Percentiles rank a stretch among this genome's conserved stretches.
Evolutionary conservation across 495 filamentous ascomycete species (phyloP).

Genomic region (Aspergillus olivimuriae): DNA sequence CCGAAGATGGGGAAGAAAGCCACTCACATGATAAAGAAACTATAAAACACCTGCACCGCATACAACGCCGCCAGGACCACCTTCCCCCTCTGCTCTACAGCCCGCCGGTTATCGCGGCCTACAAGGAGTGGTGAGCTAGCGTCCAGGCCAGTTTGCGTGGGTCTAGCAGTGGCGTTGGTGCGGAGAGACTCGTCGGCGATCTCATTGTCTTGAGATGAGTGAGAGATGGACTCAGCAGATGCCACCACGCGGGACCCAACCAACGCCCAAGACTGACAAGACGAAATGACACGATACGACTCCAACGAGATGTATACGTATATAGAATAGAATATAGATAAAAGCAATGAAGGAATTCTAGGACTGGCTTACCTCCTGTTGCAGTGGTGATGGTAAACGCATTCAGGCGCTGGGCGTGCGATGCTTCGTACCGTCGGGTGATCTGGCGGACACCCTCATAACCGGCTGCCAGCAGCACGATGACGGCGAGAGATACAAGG

Average conservation of each 20-base stretch:
- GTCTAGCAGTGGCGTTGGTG: constrained; percentile 17
- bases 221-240: neutral
- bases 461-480: constrained; percentile 76
- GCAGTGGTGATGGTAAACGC: constrained; percentile 33
- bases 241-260: neutral
- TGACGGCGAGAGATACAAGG: constrained; percentile 70
- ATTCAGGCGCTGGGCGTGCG: constrained; percentile 40
- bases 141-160: constrained; percentile 28
- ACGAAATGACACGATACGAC: neutral
- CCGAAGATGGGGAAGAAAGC: constrained; percentile 1
- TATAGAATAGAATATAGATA: constrained; percentile 20
- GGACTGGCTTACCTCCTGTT: constrained; percentile 50
- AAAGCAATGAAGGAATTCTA: too few relatives aligned
- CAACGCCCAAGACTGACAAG: constrained; percentile 2
- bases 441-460: constrained; percentile 82
- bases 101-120: constrained; percentile 47
- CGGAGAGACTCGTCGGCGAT: constrained; percentile 27
- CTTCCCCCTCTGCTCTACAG: constrained; percentile 53
- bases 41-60: constrained; percentile 93
- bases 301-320: neutral
- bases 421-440: constrained; percentile 69
- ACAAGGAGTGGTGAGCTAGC: constrained; percentile 66
- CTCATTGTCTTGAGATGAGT: constrained; percentile 39
- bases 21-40: constrained; percentile 98
- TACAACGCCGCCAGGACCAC: constrained; percentile 77